Conservation (phyloP, 1,139 yeast species). For the Scheffersomyces quercinus region DNA sequence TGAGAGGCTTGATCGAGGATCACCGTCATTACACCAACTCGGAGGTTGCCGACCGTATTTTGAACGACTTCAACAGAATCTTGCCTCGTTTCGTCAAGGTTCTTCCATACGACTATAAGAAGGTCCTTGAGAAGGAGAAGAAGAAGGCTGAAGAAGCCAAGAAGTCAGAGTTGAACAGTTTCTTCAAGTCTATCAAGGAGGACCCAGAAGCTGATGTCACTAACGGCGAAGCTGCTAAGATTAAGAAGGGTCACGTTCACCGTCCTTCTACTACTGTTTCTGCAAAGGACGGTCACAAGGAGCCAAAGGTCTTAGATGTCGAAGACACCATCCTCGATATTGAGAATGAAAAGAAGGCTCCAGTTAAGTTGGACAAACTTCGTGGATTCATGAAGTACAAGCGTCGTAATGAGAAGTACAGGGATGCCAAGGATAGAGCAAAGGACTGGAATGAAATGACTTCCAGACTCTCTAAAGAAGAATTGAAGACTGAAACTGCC, state of each 20-base stretch:
- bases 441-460: constrained; percentile 94
- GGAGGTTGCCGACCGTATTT: constrained; percentile 80
- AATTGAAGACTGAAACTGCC: constrained; percentile 90
- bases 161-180: constrained; percentile 57
- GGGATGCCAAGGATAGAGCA: constrained; percentile 74
- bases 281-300: constrained; percentile 47
- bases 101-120: constrained; percentile 87
- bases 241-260: constrained; percentile 48
- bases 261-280: constrained; percentile 15
- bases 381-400: constrained; percentile 93
- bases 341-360: constrained; percentile 62
- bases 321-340: constrained; percentile 84
- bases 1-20: constrained; percentile 91
- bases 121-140: constrained; percentile 81
- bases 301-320: constrained; percentile 85
- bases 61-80: constrained; percentile 84
- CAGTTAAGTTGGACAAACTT: constrained; percentile 71
- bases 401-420: constrained; percentile 84
- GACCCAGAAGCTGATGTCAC: constrained; percentile 87
- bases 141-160: constrained; percentile 66
- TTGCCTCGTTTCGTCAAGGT: constrained; percentile 92
- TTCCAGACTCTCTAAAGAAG: constrained; percentile 77
- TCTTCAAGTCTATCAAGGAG: constrained; percentile 67
- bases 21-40: constrained; percentile 95
- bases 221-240: constrained; percentile 73